phyloP scores from a whole-genome alignment of 2,329 filamentous ascomycete genomes.

The Byssothecium circinans region DNA sequence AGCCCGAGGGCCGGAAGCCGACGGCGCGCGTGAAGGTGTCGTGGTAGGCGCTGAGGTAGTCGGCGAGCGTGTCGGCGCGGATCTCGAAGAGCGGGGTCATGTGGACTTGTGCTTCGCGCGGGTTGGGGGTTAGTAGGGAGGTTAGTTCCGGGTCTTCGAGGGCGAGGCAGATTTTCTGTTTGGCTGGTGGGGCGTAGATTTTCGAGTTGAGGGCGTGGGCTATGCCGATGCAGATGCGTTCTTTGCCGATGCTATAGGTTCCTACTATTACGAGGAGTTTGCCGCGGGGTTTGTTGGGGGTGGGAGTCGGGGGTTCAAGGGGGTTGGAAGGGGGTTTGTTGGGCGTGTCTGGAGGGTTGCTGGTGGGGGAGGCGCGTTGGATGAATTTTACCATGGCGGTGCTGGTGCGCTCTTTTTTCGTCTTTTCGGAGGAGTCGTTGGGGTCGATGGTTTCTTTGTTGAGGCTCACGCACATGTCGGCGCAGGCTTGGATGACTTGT shows the following conservation, averaged over 20 bases:
- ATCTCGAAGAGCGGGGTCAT: constrained; percentile 98
- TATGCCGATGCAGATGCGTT: constrained; percentile 91
- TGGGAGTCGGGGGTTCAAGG: background rate
- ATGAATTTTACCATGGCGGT: constrained; percentile 67
- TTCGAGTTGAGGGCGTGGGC: constrained; percentile 82
- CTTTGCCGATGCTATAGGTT: constrained; percentile 97
- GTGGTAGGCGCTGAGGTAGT: constrained; percentile 80
- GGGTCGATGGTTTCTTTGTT: constrained; percentile 66
- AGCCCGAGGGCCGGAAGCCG: constrained; percentile 89
- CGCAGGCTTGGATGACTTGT: constrained; percentile 84
- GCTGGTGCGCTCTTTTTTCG: constrained; percentile 58
- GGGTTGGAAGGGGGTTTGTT: constrained; percentile 4
- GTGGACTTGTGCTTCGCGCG: constrained; percentile 87
- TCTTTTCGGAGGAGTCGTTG: constrained; percentile 58
- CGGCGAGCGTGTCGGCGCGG: constrained; percentile 83
- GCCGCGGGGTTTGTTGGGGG: constrained; percentile 51
- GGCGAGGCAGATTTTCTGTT: constrained; percentile 81
- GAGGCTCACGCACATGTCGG: constrained; percentile 80
- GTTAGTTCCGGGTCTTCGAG: constrained; percentile 83
- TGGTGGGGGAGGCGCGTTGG: constrained; percentile 51
- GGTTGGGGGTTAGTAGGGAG: constrained; percentile 75
- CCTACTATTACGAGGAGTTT: constrained; percentile 89
- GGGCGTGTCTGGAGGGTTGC: constrained; percentile 14
- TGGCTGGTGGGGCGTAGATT: constrained; percentile 82
- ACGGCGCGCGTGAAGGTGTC: constrained; percentile 84